Evolutionary conservation across 345 rosid species (phyloP).

Genomic region (Hypericum perforatum): DNA sequence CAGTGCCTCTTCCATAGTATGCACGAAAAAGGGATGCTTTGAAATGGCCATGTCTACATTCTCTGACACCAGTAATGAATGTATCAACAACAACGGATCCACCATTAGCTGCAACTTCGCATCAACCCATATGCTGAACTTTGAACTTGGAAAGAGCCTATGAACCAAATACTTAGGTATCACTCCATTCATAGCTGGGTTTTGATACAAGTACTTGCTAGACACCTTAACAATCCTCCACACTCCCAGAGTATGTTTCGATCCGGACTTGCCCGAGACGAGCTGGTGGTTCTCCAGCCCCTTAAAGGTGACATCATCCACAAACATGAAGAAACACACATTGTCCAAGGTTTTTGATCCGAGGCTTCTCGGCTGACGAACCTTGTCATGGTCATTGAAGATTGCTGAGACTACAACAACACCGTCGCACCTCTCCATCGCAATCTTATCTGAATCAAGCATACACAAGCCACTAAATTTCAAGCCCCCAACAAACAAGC

Average conservation of each 20-base stretch:
- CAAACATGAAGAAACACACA: constrained; percentile 84
- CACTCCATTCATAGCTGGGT: constrained; percentile 88
- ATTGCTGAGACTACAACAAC: constrained; percentile 84
- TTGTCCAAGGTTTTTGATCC: constrained; percentile 51
- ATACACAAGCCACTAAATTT: background rate
- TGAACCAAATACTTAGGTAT: constrained; percentile 74
- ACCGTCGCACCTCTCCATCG: constrained; percentile 66
- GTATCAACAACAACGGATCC: constrained; percentile 69
- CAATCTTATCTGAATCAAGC: constrained; percentile 43
- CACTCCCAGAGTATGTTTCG: constrained; percentile 31
- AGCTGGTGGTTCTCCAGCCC: constrained; percentile 38
- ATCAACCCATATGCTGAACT: constrained; percentile 82
- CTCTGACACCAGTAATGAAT: constrained; percentile 46
- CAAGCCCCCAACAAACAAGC: background rate
- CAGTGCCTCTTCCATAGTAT: constrained; percentile 92
- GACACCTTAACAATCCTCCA: constrained; percentile 60
- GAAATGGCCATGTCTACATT: constrained; percentile 69
- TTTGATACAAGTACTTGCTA: constrained; percentile 30
- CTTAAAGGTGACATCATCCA: constrained; percentile 50
- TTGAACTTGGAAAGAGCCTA: constrained; percentile 69
- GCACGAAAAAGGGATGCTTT: constrained; percentile 51
- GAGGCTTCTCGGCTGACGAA: constrained; percentile 72
- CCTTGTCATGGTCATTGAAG: constrained; percentile 81
- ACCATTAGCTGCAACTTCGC: constrained; percentile 79
- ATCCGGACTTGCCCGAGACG: constrained; percentile 18